Percentiles rank a stretch among this genome's conserved stretches.
phyloP scores from a whole-genome alignment of 2,329 filamentous ascomycete species.

The Penicillium sp. region DNA sequence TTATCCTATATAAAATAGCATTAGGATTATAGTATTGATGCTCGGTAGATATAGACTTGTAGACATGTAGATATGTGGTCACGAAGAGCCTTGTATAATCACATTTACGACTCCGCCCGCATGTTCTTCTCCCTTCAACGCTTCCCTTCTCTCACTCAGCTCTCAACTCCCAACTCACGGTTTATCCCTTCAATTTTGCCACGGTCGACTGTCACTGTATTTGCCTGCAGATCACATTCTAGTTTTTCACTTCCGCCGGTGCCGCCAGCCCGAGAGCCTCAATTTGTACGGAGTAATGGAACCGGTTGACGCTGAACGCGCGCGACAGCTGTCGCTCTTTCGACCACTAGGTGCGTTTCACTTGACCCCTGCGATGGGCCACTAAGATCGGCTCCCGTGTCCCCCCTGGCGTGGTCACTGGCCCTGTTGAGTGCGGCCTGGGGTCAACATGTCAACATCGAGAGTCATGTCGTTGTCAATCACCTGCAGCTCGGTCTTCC shows the following conservation, averaged over 20 bases:
- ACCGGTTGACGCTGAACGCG: conserved; percentile 37
- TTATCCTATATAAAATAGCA: too few species aligned
- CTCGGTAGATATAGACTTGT: not conserved
- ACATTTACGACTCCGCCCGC: not conserved
- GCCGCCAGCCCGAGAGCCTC: conserved; percentile 2
- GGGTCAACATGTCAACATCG: not conserved
- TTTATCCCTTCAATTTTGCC: not conserved
- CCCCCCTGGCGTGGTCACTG: conserved; percentile 37
- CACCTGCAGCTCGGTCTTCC: conserved; percentile 1
- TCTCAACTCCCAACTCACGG: not conserved
- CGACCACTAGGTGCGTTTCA: conserved; percentile 42
- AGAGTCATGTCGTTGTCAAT: conserved; percentile 1
- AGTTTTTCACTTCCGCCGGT: conserved; percentile 13
- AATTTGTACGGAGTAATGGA: conserved; percentile 22
- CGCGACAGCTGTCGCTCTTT: conserved; percentile 42
- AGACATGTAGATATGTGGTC: not conserved
- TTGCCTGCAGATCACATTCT: conserved; percentile 9
- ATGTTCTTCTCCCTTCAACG: not conserved
- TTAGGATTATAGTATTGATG: too few species aligned
- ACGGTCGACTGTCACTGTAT: conserved; percentile 5
- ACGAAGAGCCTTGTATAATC: not conserved
- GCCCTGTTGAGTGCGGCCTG: conserved; percentile 17
- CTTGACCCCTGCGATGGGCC: conserved; percentile 24
- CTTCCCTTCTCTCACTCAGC: not conserved
- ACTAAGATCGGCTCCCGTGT: conserved; percentile 27